Conservation (phyloP, 208 protist genomes). For the Acanthamoeba polyphaga region DNA sequence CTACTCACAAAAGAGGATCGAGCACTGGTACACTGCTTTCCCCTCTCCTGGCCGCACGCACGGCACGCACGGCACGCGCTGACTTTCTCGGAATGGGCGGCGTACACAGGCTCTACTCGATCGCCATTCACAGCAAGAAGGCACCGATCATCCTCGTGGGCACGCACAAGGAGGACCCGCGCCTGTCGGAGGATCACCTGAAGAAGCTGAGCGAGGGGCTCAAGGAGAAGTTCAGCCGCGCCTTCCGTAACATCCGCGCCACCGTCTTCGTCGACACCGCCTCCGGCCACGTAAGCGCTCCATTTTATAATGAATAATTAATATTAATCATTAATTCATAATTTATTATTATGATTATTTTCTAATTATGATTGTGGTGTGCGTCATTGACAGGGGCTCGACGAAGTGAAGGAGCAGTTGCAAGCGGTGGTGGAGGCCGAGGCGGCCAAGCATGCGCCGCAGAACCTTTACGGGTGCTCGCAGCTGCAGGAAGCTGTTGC, state of each 20-base stretch:
- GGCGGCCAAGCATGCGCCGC: background rate
- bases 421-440: background rate
- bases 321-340: no score
- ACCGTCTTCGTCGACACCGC: conserved; percentile 1
- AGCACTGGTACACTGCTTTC: background rate
- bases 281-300: background rate
- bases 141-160: conserved; percentile 60
- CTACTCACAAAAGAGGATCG: conserved; percentile 51
- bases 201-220: background rate
- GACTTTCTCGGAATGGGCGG: background rate
- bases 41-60: background rate
- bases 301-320: no score
- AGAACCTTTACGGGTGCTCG: background rate
- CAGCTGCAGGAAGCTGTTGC: background rate
- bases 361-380: background rate
- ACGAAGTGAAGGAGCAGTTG: background rate
- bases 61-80: background rate
- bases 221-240: conserved; percentile 31
- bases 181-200: background rate
- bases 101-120: conserved; percentile 42
- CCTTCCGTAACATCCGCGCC: background rate
- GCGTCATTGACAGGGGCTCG: background rate
- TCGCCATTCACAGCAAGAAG: conserved; percentile 39
- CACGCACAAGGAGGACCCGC: conserved; percentile 53
- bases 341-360: background rate